Percentiles rank a stretch among this genome's conserved stretches.
Conservation (phyloP, 345 rosid species). For the Sisymbrium altissimum region DNA sequence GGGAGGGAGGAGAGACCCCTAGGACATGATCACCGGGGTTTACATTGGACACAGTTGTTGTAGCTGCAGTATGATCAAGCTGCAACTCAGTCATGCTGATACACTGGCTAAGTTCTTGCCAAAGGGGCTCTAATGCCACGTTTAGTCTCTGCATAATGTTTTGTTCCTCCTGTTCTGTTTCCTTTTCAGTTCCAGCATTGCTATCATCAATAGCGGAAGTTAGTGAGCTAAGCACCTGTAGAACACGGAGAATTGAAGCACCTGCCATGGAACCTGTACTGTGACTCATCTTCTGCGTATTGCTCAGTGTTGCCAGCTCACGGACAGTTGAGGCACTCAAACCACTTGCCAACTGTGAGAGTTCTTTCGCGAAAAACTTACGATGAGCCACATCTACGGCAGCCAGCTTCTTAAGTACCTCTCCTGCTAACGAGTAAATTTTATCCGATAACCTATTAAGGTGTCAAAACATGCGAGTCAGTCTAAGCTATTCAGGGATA, state of each 20-base stretch:
- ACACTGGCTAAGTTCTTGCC: slow-evolving; percentile 92
- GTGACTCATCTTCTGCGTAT: slow-evolving; percentile 71
- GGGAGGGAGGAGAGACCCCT: slow-evolving; percentile 58
- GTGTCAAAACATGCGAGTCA: slow-evolving; percentile 26
- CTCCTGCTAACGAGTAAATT: slow-evolving; percentile 70
- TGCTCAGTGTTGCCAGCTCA: slow-evolving; percentile 73
- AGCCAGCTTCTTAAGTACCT: slow-evolving; percentile 82
- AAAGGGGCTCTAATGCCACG: slow-evolving; percentile 75
- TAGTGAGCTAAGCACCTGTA: slow-evolving; percentile 80
- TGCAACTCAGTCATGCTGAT: slow-evolving; percentile 81
- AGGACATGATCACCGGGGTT: slow-evolving; percentile 59
- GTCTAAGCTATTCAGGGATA: background rate
- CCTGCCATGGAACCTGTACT: slow-evolving; percentile 96
- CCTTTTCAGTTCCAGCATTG: slow-evolving; percentile 36
- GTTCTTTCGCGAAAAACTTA: slow-evolving; percentile 63
- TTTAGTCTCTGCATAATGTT: slow-evolving; percentile 66
- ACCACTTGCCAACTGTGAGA: slow-evolving; percentile 72
- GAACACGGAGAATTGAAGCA: slow-evolving; percentile 81
- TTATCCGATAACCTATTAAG: slow-evolving; percentile 81
- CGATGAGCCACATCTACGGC: slow-evolving; percentile 61
- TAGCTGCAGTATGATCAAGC: slow-evolving; percentile 59
- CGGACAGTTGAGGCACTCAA: slow-evolving; percentile 74
- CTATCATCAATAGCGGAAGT: slow-evolving; percentile 41
- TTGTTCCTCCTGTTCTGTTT: slow-evolving; percentile 69
- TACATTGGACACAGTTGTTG: slow-evolving; percentile 37